Percentiles rank a stretch among this genome's conserved stretches.
These are phyloP conservation scores for Polygonum maritimum DNA, from an alignment of 148 eudicot genomes.

Conservation along the genomic window DNA sequence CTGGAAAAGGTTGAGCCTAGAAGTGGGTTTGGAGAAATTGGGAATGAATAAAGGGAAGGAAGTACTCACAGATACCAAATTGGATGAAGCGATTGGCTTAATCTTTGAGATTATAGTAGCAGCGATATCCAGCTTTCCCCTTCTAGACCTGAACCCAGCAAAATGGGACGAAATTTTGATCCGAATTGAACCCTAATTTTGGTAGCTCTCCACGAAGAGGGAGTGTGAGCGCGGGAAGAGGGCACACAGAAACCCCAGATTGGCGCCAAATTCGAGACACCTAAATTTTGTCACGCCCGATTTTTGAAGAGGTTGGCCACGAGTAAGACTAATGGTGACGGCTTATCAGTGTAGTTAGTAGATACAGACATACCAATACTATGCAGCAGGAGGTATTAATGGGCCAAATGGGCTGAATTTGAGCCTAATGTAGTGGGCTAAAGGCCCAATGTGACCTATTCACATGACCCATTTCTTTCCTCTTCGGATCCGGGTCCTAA, in stretches of 20 bases:
- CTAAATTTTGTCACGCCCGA: no score
- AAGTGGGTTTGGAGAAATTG: not conserved
- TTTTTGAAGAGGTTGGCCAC: no score
- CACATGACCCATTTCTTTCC: not conserved
- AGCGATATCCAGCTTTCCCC: slow-evolving; percentile 15
- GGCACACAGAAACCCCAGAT: not conserved
- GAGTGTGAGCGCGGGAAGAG: not conserved
- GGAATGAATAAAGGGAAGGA: not conserved
- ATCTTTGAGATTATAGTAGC: not conserved
- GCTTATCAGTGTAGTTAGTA: no score
- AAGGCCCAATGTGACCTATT: not conserved
- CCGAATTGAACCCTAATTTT: not conserved
- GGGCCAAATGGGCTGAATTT: not conserved
- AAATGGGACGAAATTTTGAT: not conserved
- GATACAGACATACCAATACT: no score
- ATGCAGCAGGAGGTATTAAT: not conserved
- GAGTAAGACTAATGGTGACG: no score
- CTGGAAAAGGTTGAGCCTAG: not conserved
- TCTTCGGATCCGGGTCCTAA: not conserved
- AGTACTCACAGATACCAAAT: slow-evolving; percentile 21
- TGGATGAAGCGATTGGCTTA: slow-evolving; percentile 12
- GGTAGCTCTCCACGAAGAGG: not conserved
- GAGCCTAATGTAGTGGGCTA: not conserved
- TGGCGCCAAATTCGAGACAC: not conserved
- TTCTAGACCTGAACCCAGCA: not conserved